Base-by-base conservation (phyloP, 768 basidiomycete species). In the Boletus pseudo-olivaceus region DNA sequence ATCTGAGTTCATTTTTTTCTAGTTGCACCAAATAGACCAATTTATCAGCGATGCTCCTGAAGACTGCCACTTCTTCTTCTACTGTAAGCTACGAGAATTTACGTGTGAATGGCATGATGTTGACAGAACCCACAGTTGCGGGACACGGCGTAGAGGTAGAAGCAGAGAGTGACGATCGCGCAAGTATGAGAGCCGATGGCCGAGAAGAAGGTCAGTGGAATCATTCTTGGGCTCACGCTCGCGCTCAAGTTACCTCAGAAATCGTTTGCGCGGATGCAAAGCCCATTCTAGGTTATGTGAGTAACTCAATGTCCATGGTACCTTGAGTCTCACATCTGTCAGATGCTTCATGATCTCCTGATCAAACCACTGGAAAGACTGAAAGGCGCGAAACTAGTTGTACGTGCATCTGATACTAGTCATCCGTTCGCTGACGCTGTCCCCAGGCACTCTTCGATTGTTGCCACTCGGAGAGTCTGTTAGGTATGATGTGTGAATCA, bases 51-150 rank as follows among this genome's bases (percentile, higher is more conserved):
- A 72, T 33, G 75, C 78, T 5, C 60, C 68, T 15, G 67, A 75
- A 1, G 75, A 77, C 0, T 80, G 82, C 49, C 74, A 67, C 3
- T 78, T 81, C 56, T 75, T 82, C 49, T 81, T 85, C 59, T 82
- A 82, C 39, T 85, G 83, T 83, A 56, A 37, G 77, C 27, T 11
- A 1, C n/a, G 26, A 14, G 12, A 1, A 3, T 29, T 33, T 7
- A 17, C 5, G 14, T 20, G 7, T 15, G 17, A 29, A 26, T 33
- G 15, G 5, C 7, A 17, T 38, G 30, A 23, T 34, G 11, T 8
- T 27, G 43, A 49, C n/a, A 7, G 3, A 32, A 20, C 1, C 2
- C 9, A 33, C 23, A 67, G 66, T 51, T 47, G 64, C 63, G 0
- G 67, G 67, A 0, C 67, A 70, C 5, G 68, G 57, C 0, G 3